These are phyloP conservation scores for Immersiella caudata DNA, from an alignment of 495 filamentous ascomycete species.

Conservation along the genomic window DNA sequence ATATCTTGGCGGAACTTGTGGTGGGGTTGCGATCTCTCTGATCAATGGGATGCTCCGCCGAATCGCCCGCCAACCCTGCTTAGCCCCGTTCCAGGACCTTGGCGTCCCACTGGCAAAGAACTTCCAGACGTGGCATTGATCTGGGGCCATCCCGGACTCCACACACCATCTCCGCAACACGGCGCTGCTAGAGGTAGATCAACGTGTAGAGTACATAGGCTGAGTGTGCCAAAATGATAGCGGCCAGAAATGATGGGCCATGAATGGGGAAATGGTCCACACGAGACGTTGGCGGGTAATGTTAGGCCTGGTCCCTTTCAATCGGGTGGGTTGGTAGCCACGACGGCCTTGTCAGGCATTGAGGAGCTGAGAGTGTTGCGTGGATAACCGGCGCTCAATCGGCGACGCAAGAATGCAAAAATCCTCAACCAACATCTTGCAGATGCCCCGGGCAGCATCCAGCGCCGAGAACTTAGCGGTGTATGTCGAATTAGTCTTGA, in stretches of 20 bases:
- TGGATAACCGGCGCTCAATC: background rate
- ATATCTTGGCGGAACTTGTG: slow-evolving; percentile 30
- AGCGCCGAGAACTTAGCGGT: background rate
- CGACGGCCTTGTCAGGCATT: background rate
- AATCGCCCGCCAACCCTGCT: background rate
- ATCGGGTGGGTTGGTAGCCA: background rate
- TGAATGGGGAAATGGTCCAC: background rate
- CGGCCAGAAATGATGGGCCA: background rate
- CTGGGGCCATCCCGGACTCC: background rate
- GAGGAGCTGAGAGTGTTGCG: background rate
- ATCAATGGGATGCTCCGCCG: slow-evolving; percentile 12
- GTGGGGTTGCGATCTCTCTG: background rate
- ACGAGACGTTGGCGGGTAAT: background rate
- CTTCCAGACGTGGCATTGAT: background rate
- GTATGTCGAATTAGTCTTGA: slow-evolving; percentile 10
- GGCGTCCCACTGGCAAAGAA: background rate
- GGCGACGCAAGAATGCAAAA: background rate
- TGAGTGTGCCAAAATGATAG: background rate
- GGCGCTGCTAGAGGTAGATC: background rate
- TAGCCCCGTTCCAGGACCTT: background rate
- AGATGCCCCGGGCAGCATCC: background rate
- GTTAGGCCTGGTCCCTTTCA: background rate
- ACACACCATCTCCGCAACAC: background rate
- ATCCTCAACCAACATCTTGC: background rate
- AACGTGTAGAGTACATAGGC: background rate